phyloP scores from a whole-genome alignment of 176 grass and related monocot genomes.

The sorghum (Sorghum bicolor) region Sorghum_bicolor_NCBIv3 NC_012870.2:57152001-57152500 shows the following conservation, averaged over 20 bases:
- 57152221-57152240: neutral
- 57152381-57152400: neutral
- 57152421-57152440: slow-evolving; percentile 93
- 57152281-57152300: neutral
- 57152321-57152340: slow-evolving; percentile 15
- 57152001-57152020: neutral
- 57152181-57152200: slow-evolving; percentile 27
- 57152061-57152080: neutral
- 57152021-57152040: slow-evolving; percentile 10
- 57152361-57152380: slow-evolving; percentile 3
- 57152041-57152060: neutral
- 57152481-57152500: slow-evolving; percentile 78
- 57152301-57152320: neutral
- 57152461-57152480: slow-evolving; percentile 88
- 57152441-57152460: slow-evolving; percentile 95
- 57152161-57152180: neutral
- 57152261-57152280: neutral
- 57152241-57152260: slow-evolving; percentile 8
- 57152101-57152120: neutral
- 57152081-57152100: neutral
- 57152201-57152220: neutral
- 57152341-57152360: slow-evolving; percentile 1
- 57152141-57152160: slow-evolving; percentile 22
- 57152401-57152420: slow-evolving; percentile 54
- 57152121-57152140: neutral